A percentile compares a stretch with the other conserved stretches of the same genome.
Conservation (phyloP, 2,329 filamentous ascomycete species). For the Dactylella cylindrospora region DNA sequence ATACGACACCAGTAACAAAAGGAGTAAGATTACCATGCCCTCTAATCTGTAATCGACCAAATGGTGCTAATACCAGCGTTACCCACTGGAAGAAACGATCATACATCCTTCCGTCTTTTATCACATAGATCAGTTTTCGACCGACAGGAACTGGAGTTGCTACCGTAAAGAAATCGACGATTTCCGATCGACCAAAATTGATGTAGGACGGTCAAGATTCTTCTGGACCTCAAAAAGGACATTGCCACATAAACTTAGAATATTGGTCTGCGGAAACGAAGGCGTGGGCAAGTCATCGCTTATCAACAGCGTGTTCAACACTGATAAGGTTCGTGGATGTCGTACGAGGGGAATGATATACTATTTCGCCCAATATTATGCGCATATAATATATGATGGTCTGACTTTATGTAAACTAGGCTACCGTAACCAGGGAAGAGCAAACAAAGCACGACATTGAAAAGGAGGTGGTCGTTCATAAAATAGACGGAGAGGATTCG, state of each 20-base stretch:
- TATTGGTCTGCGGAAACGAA: conserved; percentile 16
- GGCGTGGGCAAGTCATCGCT: conserved; percentile 19
- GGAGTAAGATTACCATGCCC: conserved; percentile 6
- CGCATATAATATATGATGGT: neutral
- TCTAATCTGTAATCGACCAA: neutral
- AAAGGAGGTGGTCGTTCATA: conserved; percentile 15
- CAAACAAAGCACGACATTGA: conserved; percentile 21
- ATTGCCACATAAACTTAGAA: conserved; percentile 16
- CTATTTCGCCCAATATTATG: neutral
- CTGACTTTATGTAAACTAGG: conserved; percentile 1
- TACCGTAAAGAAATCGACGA: conserved; percentile 7
- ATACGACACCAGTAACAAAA: neutral
- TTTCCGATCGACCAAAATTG: conserved; percentile 8
- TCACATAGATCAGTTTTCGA: conserved; percentile 12
- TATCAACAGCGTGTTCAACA: conserved; percentile 18
- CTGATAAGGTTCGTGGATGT: conserved; percentile 5
- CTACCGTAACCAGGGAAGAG: neutral
- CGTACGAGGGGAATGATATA: neutral
- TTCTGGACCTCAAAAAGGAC: conserved; percentile 12
- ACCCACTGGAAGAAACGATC: conserved; percentile 5
- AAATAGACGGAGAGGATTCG: conserved; percentile 9
- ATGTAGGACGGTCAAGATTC: conserved; percentile 6
- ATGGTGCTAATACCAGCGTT: neutral
- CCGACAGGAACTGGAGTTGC: neutral
- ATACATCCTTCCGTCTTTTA: conserved; percentile 30